Conservation (phyloP, 768 basidiomycete species). For the Postia placenta region DNA sequence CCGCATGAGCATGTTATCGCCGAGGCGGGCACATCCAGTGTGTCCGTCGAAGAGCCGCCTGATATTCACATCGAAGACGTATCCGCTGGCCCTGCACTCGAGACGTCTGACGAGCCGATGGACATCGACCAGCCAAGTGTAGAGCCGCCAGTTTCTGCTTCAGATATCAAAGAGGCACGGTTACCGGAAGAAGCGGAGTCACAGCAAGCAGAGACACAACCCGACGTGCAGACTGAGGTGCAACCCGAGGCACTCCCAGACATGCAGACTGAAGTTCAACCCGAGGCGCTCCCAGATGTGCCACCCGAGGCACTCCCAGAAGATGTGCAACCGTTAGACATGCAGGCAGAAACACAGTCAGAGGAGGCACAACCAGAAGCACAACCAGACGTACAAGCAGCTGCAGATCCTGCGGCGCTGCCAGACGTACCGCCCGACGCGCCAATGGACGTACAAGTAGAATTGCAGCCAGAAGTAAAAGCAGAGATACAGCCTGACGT, state of each 20-base stretch:
- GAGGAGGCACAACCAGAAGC: slow-evolving; percentile 1
- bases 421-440: slow-evolving; percentile 4
- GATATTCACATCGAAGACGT: background rate
- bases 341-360: background rate
- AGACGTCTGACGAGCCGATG: slow-evolving; percentile 5
- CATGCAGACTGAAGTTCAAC: background rate
- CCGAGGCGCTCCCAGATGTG: background rate
- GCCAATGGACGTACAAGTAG: slow-evolving; percentile 8
- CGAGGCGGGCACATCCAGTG: too few relatives aligned
- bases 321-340: background rate
- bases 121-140: slow-evolving; percentile 5
- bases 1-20: too few relatives aligned
- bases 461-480: too few relatives aligned
- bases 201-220: background rate
- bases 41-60: too few relatives aligned
- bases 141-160: too few relatives aligned
- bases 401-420: too few relatives aligned
- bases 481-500: too few relatives aligned
- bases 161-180: background rate
- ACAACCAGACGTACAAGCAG: too few relatives aligned
- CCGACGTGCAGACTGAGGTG: too few relatives aligned
- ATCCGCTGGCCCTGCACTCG: background rate
- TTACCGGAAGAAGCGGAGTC: background rate
- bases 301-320: background rate
- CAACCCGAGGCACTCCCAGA: too few relatives aligned